These are phyloP conservation scores for Podila clonocystis DNA, from an alignment of 192 early-diverging fungal species.

Conservation along the genomic window DNA sequence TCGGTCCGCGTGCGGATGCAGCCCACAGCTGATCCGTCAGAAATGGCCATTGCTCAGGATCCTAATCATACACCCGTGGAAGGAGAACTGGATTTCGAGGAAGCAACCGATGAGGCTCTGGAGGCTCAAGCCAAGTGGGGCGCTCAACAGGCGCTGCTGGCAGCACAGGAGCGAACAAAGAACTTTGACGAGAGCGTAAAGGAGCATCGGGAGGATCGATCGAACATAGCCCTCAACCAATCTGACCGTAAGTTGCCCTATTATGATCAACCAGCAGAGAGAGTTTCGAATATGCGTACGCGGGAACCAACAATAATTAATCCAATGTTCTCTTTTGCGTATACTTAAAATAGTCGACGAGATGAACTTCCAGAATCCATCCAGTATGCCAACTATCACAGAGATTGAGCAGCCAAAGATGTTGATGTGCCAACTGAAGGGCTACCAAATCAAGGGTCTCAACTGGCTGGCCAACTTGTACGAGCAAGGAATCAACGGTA, in stretches of 20 bases:
- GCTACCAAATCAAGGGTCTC: constrained; percentile 85
- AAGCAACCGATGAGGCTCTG: constrained; percentile 75
- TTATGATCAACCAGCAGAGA: too few species aligned
- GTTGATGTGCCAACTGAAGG: constrained; percentile 86
- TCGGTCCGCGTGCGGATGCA: constrained; percentile 31
- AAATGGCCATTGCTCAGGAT: constrained; percentile 31
- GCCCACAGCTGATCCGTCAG: constrained; percentile 10
- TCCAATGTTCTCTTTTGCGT: neutral
- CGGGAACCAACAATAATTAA: neutral
- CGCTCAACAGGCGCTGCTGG: constrained; percentile 81
- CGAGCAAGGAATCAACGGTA: constrained; percentile 91
- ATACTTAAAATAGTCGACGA: constrained; percentile 68
- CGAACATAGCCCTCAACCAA: constrained; percentile 54
- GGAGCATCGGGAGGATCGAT: constrained; percentile 43
- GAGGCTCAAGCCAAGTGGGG: constrained; percentile 74
- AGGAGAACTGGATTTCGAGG: constrained; percentile 43
- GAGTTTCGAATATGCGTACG: too few species aligned
- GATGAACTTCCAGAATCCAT: constrained; percentile 90
- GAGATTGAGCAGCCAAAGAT: constrained; percentile 87
- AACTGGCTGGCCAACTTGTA: constrained; percentile 90
- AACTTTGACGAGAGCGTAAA: constrained; percentile 72
- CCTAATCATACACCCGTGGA: constrained; percentile 46
- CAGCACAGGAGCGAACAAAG: constrained; percentile 71
- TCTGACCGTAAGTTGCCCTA: constrained; percentile 52
- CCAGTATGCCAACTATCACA: constrained; percentile 72